A percentile compares a stretch with the other conserved stretches of the same genome.
Evolutionary conservation across 2,329 filamentous ascomycete genomes (phyloP).

Genomic region (Colletotrichum liaoningense): DNA sequence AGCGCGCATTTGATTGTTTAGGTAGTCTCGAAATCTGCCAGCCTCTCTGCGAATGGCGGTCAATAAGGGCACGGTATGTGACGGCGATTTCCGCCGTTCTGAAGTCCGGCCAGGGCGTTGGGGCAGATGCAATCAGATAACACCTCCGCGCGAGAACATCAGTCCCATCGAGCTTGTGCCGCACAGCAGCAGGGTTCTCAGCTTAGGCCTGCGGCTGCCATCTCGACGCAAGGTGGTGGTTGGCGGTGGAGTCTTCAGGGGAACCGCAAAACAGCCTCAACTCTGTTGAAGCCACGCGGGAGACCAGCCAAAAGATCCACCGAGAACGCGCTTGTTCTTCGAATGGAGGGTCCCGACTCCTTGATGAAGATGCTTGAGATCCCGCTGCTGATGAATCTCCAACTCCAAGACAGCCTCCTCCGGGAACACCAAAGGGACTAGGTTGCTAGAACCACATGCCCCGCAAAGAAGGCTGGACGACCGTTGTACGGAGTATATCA

Average conservation of each 20-base stretch:
- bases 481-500: constrained; percentile 18
- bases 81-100: neutral
- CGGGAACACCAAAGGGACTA: constrained; percentile 25
- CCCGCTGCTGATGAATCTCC: constrained; percentile 31
- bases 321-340: constrained; percentile 28
- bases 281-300: constrained; percentile 30
- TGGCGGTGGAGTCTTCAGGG: constrained; percentile 26
- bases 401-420: constrained; percentile 30
- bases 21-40: constrained; percentile 8
- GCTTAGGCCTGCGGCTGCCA: constrained; percentile 9
- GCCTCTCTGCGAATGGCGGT: constrained; percentile 28
- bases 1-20: neutral
- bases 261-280: constrained; percentile 36
- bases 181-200: neutral
- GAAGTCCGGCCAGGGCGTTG: constrained; percentile 8
- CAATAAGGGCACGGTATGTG: neutral
- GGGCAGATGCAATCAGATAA: constrained; percentile 5
- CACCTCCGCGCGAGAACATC: constrained; percentile 2
- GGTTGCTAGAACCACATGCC: constrained; percentile 33
- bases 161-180: neutral
- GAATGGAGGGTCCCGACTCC: constrained; percentile 26
- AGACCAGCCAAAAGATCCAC: constrained; percentile 26
- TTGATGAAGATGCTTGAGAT: constrained; percentile 30
- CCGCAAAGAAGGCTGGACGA: constrained; percentile 35
- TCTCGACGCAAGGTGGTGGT: constrained; percentile 13